Evolutionary conservation across 306 rosid species (phyloP).

Genomic region (Citrullus colocynthis): DNA sequence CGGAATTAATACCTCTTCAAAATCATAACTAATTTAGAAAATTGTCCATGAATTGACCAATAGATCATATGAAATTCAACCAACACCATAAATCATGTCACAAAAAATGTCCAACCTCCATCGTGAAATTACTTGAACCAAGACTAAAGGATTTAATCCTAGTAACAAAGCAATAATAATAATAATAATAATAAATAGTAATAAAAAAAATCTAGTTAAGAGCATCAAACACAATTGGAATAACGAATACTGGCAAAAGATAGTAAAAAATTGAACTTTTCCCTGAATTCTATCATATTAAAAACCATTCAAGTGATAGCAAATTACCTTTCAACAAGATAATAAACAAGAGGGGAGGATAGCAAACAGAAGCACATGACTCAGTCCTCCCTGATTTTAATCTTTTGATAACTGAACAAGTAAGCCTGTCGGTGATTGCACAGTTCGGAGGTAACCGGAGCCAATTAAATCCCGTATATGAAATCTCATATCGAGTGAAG

Average conservation of each 20-base stretch:
- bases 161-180: not conserved
- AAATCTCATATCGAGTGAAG: constrained; percentile 72
- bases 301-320: not conserved
- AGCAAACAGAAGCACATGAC: not conserved
- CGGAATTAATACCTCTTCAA: not conserved
- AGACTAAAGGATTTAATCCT: not conserved
- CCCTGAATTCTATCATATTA: not conserved
- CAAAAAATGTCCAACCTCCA: not conserved
- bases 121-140: not conserved
- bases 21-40: not conserved
- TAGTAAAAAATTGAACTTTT: not conserved
- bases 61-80: not conserved
- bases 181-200: too few species aligned
- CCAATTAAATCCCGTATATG: constrained; percentile 90
- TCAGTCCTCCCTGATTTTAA: constrained; percentile 1
- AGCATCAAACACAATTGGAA: not conserved
- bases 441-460: constrained; percentile 56
- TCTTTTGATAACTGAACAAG: constrained; percentile 48
- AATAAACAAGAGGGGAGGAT: not conserved
- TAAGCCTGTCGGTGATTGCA: constrained; percentile 59
- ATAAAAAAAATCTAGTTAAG: not conserved
- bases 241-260: not conserved
- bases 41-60: not conserved
- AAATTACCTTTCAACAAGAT: not conserved
- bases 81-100: not conserved